Base-by-base conservation (phyloP, 257 asterid genomes). In the Solanum dulcamara region DNA sequence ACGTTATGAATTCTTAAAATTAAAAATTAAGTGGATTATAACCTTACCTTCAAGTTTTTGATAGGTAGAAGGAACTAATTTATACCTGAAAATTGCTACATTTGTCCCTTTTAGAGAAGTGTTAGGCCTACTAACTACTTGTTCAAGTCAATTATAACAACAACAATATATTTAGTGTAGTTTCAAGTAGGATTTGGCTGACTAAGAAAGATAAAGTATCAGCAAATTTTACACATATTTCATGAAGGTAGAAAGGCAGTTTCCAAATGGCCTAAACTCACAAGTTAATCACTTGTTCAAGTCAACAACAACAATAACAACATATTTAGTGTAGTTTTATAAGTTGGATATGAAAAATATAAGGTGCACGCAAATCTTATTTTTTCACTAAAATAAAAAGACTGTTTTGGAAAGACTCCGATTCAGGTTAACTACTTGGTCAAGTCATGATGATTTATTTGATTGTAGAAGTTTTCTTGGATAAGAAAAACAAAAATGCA, bases 231-330 rank as follows among this genome's bases (percentile, higher is more conserved):
- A 55, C 8, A 7, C 5, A 18, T 20, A 20, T 20, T 20, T 51
- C 0, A 51, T 0, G 2, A 3, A 50, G 20, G 1, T 53, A 53
- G 4, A 53, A 4, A 53, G 1, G 10, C 10, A 18, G 0, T 7
- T 53, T 55, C 1, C 5, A 0, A 22, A 55, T 3, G 64, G 22
- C 24, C 1, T 1, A 22, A 2, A 55, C 26, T 8, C 12, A 2
- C 12, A 2, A 12, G 26, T 20, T 1, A 55, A 10, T 9, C 20
- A 55, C 28, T 55, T 8, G 13, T 8, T 24, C 1, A 10, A 10
- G 28, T 9, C 28, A 55, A 55, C 28, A 55, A 7, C n/a, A 18
- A 53, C 24, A 18, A 51, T 3, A 20, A 55, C 3, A 3, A 22
- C 1, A 57, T 57, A 11, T 8, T 2, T 9, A 57, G 14, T 57